Base-by-base conservation (phyloP, 2,329 filamentous ascomycete genomes). In the Beauveria varroae region DNA sequence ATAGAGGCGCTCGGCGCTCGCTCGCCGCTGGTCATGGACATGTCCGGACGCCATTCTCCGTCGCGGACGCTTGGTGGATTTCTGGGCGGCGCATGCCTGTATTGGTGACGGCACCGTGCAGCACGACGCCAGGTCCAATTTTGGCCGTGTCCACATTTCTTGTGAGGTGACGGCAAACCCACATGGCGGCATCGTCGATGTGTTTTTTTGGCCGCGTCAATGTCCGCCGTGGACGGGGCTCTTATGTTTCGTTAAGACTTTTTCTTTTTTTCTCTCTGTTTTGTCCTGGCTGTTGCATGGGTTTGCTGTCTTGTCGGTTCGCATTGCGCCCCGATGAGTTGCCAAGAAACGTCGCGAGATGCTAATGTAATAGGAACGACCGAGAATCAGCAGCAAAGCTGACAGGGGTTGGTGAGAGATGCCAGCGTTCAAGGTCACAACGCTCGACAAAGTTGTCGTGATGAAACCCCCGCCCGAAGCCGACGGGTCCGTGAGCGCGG, bases 161-260 rank as follows among this genome's bases (percentile, higher is more conserved):
- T 30, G 44, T 46, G 34, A 34, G 49, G 57, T 46, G 57, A 59
- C 47, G 37, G 49, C 9, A 41, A 52, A 37, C 47, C 49, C 57
- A 59, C 57, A 59, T 59, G 57, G 40, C 40, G 49, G 57, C 57
- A 60, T 60, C 57, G 57, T 44, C 57, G 57, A 60, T 60, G 57
- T 60, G n/a, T 37, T 37, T 37, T 34, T 46, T 55, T 46, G 34
- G 16, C 37, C 37, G 47, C 20, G 18, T 50, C 49, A 26, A 46
- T 37, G 34, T 37, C 34, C 34, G 5, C 9, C 34, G 34, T 16
- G 49, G 18, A 52, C 43, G 57, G 47, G 26, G n/a, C 49, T 34
- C n/a, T 34, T 24, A 20, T 44, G 47, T 51, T 40, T 59, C 57
- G 46, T 59, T 59, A 46, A 46, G 40, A 51, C 30, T 44, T 44